Conservation (phyloP, 352 stramenopile species). For the Phytophthora lateralis region DNA sequence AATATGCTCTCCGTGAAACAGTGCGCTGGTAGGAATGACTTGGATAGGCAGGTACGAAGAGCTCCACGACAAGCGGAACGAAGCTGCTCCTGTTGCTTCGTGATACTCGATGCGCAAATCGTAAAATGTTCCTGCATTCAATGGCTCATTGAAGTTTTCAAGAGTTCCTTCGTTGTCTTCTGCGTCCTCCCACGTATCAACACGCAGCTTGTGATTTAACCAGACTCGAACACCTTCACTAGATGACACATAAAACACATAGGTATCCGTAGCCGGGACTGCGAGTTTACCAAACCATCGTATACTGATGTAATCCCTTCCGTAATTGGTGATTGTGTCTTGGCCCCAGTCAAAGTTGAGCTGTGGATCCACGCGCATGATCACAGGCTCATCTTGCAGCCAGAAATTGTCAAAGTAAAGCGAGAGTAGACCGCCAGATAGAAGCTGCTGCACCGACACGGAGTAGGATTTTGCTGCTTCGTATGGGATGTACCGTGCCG, state of each 20-base stretch:
- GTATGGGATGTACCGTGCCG: slow-evolving; percentile 85
- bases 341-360: slow-evolving; percentile 92
- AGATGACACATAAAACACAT: slow-evolving; percentile 93
- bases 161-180: slow-evolving; percentile 50
- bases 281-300: slow-evolving; percentile 95
- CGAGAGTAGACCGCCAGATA: slow-evolving; percentile 87
- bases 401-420: slow-evolving; percentile 98
- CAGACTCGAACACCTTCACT: slow-evolving; percentile 94
- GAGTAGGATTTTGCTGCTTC: slow-evolving; percentile 75
- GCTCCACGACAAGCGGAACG: slow-evolving; percentile 91
- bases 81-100: slow-evolving; percentile 91
- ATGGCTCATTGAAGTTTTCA: slow-evolving; percentile 69
- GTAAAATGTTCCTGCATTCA: slow-evolving; percentile 85
- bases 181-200: slow-evolving; percentile 90
- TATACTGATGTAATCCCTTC: slow-evolving; percentile 95
- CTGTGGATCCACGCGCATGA: slow-evolving; percentile 84
- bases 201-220: slow-evolving; percentile 91
- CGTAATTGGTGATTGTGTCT: slow-evolving; percentile 92
- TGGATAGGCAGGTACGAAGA: slow-evolving; percentile 90
- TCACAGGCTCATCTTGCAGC: slow-evolving; percentile 91
- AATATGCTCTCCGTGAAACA: slow-evolving; percentile 94
- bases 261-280: slow-evolving; percentile 79
- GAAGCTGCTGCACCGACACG: slow-evolving; percentile 91
- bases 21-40: slow-evolving; percentile 73
- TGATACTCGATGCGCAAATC: slow-evolving; percentile 96